These are phyloP conservation scores for Acaromyces ingoldii DNA, from an alignment of 1,284 basidiomycete species.

Conservation along the genomic window DNA sequence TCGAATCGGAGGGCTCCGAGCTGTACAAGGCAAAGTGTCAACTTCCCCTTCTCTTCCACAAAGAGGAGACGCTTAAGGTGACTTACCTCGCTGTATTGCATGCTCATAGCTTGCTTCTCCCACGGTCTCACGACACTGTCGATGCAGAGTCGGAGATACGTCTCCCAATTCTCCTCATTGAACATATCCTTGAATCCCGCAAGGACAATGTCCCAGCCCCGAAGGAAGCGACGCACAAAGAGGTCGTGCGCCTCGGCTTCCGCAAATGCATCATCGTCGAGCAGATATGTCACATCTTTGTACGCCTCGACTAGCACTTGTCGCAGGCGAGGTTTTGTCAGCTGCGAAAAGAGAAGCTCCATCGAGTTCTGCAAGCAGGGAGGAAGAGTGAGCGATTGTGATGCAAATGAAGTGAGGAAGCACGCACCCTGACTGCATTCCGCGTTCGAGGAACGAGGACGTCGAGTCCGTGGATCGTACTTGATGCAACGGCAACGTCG, in stretches of 20 bases:
- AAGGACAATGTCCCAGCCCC: slow-evolving; percentile 74
- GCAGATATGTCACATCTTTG: slow-evolving; percentile 76
- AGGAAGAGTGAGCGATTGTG: not conserved
- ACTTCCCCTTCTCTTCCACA: not conserved
- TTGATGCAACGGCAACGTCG: slow-evolving; percentile 2
- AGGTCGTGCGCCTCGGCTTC: slow-evolving; percentile 77
- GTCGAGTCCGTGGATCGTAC: slow-evolving; percentile 10
- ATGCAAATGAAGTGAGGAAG: not conserved
- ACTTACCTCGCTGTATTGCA: slow-evolving; percentile 79
- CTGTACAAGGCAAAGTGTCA: slow-evolving; percentile 53
- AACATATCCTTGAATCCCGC: slow-evolving; percentile 61
- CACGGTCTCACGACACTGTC: slow-evolving; percentile 84
- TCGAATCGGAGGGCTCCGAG: slow-evolving; percentile 96
- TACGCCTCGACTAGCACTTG: slow-evolving; percentile 80
- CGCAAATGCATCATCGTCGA: slow-evolving; percentile 82
- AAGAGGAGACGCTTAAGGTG: not conserved
- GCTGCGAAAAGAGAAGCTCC: slow-evolving; percentile 35
- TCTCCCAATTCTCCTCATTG: slow-evolving; percentile 78
- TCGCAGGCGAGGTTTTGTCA: slow-evolving; percentile 73
- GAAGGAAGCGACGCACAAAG: slow-evolving; percentile 77
- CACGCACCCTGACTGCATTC: slow-evolving; percentile 9
- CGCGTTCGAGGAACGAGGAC: slow-evolving; percentile 7
- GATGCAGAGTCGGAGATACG: slow-evolving; percentile 75
- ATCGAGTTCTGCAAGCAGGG: slow-evolving; percentile 58
- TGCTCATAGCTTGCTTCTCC: slow-evolving; percentile 77